Conservation (phyloP, 768 basidiomycete genomes). For the Tricholoma terreum region DNA sequence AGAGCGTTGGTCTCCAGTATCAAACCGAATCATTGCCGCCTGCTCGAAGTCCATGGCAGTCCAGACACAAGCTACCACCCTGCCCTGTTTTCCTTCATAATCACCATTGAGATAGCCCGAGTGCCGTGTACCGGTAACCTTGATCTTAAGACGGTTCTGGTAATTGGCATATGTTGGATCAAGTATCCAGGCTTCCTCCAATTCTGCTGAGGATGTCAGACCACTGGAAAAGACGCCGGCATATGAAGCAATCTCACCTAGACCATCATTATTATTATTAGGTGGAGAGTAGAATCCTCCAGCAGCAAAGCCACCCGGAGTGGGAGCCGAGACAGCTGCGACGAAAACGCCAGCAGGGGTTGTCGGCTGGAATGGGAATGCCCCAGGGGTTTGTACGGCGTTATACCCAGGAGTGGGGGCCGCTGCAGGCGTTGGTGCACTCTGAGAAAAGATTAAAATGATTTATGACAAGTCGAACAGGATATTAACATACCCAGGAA, state of each 20-base stretch:
- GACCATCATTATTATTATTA: not conserved
- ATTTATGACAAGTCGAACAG: not conserved
- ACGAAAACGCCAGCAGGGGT: conserved; percentile 1
- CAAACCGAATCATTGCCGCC: conserved; percentile 25
- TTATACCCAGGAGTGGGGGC: conserved; percentile 40
- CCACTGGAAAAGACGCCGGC: not conserved
- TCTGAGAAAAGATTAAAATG: conserved; percentile 20
- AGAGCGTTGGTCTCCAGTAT: conserved; percentile 28
- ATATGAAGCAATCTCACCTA: conserved; percentile 2
- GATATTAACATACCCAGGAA: not conserved
- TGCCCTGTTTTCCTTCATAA: conserved; percentile 27
- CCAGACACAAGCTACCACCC: conserved; percentile 25
- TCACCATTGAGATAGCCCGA: conserved; percentile 25
- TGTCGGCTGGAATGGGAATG: not conserved
- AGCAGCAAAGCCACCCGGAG: not conserved
- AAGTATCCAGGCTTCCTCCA: conserved; percentile 19
- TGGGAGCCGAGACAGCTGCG: not conserved
- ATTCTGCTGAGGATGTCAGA: not conserved
- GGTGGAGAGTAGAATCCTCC: not conserved
- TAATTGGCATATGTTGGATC: conserved; percentile 17
- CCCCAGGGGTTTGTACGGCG: conserved; percentile 19
- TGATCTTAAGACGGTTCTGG: conserved; percentile 13
- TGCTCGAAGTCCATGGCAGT: conserved; percentile 23
- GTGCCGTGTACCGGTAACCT: conserved; percentile 12
- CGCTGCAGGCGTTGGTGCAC: conserved; percentile 53